Base-by-base conservation (phyloP, 768 basidiomycete species). In the Leucocoprinus leucothites region DNA sequence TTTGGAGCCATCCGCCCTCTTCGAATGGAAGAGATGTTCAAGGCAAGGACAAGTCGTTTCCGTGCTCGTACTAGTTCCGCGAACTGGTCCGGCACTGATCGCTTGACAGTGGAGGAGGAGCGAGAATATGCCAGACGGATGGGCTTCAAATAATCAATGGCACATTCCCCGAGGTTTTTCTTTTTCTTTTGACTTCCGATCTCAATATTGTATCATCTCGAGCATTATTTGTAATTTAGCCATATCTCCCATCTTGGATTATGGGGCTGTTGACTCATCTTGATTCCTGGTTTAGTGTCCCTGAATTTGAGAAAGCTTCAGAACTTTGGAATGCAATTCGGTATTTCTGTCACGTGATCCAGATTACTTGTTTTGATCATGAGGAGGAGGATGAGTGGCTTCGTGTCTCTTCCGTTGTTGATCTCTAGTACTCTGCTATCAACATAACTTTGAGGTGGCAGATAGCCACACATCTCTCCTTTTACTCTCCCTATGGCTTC, bases 51-150 rank as follows among this genome's bases (percentile, higher is more conserved):
- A 16, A 89, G 86, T 60, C 81, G 87, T 48, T 97, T 97, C 76
- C 78, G 95, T 56, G 87, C 91, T 6, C 79, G 96, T 45, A 91
- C 92, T 8, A 95, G 93, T 64, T 95, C 92, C 9, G 96, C 96
- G 31, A 97, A 97, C 67, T 98, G 96, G 96, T 81, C 85, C 5
- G 93, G 92, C n/a, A 72, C 87, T n/a, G 96, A 98, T 71, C 78
- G 85, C 22, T 72, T 98, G 62, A 95, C 92, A 14, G 69, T 76
- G 21, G 85, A 88, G 59, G 96, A 98, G 70, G 86, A 95, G 71
- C 73, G 78, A 56, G 90, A 93, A 59, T 98, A 98, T 67, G 93
- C 87, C 3, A 80, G 80, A 63, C 78, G 90, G 55, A 98, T 98
- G 96, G 94, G 95, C 6, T 98, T 83, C 70, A 80, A 74, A 62